Percentiles rank a stretch among this genome's conserved stretches.
Conservation (phyloP, 2,329 filamentous ascomycete genomes). For the Alternaria gaisen region DNA sequence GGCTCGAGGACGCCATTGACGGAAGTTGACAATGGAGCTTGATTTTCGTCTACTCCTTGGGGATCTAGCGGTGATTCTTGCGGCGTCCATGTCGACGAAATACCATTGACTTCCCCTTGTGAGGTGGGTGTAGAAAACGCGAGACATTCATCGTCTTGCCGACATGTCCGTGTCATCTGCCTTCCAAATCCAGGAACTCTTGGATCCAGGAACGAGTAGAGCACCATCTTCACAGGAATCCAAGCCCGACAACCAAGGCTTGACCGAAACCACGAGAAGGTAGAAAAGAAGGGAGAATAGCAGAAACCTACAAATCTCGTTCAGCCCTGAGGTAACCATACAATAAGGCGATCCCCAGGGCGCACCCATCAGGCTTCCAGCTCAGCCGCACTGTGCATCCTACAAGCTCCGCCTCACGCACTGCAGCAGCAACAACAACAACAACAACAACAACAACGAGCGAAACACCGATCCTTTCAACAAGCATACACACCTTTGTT, state of each 20-base stretch:
- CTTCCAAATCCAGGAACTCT: background rate
- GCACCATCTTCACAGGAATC: background rate
- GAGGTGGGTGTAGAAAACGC: background rate
- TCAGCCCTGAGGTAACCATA: background rate
- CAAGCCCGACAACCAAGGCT: background rate
- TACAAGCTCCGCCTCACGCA: slow-evolving; percentile 20
- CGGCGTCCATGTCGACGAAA: background rate
- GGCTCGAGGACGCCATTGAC: too few species aligned
- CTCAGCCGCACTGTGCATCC: slow-evolving; percentile 16
- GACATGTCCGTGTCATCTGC: background rate
- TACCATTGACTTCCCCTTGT: background rate
- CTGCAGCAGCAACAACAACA: background rate
- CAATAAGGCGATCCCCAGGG: slow-evolving; percentile 2
- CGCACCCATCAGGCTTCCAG: slow-evolving; percentile 10
- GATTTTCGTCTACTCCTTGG: background rate
- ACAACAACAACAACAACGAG: background rate
- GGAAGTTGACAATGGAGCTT: too few species aligned
- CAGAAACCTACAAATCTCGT: background rate
- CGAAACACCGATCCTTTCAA: slow-evolving; percentile 12
- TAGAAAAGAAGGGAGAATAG: background rate
- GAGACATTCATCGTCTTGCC: background rate
- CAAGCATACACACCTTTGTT: slow-evolving; percentile 5
- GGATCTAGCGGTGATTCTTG: background rate
- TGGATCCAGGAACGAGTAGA: too few species aligned
- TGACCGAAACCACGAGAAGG: background rate